Evolutionary conservation across 2,329 filamentous ascomycete genomes (phyloP).

Genomic region (Neonectria magnoliae): DNA sequence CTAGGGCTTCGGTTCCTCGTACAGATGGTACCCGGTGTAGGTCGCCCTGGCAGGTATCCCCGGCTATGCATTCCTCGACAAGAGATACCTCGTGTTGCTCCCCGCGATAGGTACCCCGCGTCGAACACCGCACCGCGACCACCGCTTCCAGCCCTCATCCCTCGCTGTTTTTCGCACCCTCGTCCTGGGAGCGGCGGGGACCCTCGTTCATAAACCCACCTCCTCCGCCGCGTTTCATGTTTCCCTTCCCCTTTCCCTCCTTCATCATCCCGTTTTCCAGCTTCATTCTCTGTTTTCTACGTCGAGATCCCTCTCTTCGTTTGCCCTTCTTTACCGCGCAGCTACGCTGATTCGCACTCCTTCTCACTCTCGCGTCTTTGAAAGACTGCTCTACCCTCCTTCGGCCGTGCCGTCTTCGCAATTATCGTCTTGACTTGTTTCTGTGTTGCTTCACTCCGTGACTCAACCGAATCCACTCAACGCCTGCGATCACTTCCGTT

Average conservation of each 20-base stretch:
- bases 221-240: constrained; percentile 34
- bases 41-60: constrained; percentile 3
- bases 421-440: constrained; percentile 26
- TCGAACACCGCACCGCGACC: constrained; percentile 15
- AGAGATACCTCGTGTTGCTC: background rate
- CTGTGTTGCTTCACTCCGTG: constrained; percentile 31
- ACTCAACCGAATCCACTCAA: constrained; percentile 26
- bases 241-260: constrained; percentile 29
- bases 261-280: constrained; percentile 36
- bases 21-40: constrained; percentile 17
- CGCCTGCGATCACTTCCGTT: constrained; percentile 28
- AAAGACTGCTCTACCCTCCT: constrained; percentile 55
- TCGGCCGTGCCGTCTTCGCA: constrained; percentile 50
- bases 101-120: constrained; percentile 7
- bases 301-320: constrained; percentile 38
- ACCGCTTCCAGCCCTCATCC: constrained; percentile 8
- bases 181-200: constrained; percentile 18
- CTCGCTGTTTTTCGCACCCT: background rate
- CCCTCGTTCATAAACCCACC: constrained; percentile 38
- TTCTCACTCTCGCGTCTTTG: constrained; percentile 59
- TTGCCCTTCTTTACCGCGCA: constrained; percentile 44
- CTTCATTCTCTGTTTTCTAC: constrained; percentile 30
- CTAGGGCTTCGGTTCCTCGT: constrained; percentile 4
- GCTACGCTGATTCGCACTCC: constrained; percentile 50
- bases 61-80: background rate